Conservation (phyloP, 805 yeast genomes). For the Spathaspora hagerdaliae region DNA sequence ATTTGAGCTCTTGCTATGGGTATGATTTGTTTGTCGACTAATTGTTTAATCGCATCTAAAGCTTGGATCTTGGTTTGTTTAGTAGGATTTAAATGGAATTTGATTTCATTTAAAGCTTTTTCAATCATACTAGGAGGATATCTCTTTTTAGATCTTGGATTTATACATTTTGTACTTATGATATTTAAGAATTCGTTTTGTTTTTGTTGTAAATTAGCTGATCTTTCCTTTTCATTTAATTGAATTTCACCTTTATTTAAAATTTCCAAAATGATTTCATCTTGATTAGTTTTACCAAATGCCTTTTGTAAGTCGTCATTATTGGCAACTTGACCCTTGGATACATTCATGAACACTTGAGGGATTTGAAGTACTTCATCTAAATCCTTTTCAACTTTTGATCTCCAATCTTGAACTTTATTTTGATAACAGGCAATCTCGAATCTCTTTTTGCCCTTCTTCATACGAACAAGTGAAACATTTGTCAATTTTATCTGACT, state of each 20-base stretch:
- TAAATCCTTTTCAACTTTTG: conserved; percentile 82
- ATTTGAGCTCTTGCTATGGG: conserved; percentile 94
- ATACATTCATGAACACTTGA: conserved; percentile 88
- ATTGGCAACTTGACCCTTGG: conserved; percentile 91
- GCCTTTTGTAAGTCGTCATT: conserved; percentile 72
- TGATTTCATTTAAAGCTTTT: conserved; percentile 73
- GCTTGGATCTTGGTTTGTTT: conserved; percentile 86
- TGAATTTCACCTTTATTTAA: conserved; percentile 91
- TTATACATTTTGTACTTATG: conserved; percentile 85
- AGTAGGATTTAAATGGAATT: conserved; percentile 70
- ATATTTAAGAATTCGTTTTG: conserved; percentile 80
- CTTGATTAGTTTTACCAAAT: conserved; percentile 74
- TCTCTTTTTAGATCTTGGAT: conserved; percentile 83
- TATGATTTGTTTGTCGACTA: conserved; percentile 74
- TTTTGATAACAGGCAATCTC: conserved; percentile 97
- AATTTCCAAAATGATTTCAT: conserved; percentile 75
- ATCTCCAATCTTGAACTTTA: conserved; percentile 93
- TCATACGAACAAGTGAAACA: conserved; percentile 88
- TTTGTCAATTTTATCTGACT: conserved; percentile 88
- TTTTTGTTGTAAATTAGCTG: conserved; percentile 64
- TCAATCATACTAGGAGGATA: conserved; percentile 94
- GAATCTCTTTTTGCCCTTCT: conserved; percentile 85
- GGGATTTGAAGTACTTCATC: conserved; percentile 96
- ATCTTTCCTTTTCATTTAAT: conserved; percentile 88
- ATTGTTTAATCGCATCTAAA: conserved; percentile 77